Percentiles rank a stretch among this genome's conserved stretches.
Conservation (phyloP, 305 asterid genomes). For the Fraxinus velutina region DNA sequence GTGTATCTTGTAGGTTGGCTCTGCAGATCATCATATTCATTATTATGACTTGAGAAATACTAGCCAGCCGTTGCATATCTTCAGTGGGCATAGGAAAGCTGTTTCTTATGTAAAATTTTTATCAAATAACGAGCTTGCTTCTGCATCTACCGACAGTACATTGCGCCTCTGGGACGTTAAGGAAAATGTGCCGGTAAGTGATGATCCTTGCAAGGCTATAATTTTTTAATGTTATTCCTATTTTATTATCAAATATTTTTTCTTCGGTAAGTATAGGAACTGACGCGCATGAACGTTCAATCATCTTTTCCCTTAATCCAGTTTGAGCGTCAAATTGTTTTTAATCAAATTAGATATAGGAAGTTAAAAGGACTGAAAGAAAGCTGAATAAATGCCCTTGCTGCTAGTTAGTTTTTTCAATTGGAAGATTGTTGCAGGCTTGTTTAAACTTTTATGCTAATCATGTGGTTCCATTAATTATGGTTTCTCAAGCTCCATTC, state of each 20-base stretch:
- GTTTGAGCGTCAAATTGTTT: neutral
- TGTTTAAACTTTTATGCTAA: neutral
- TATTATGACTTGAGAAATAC: slow-evolving; percentile 78
- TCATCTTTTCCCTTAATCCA: neutral
- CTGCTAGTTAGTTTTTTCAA: neutral
- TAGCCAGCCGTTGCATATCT: slow-evolving; percentile 59
- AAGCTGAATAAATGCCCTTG: neutral
- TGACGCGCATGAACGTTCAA: neutral
- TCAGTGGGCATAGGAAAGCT: slow-evolving; percentile 76
- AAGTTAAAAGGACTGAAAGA: neutral
- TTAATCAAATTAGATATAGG: neutral
- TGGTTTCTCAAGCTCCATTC: neutral
- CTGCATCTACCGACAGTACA: slow-evolving; percentile 90
- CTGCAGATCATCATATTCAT: slow-evolving; percentile 87
- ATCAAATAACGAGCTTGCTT: slow-evolving; percentile 72
- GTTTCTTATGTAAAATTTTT: slow-evolving; percentile 86
- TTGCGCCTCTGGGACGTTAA: slow-evolving; percentile 85
- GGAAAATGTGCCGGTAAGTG: slow-evolving; percentile 60
- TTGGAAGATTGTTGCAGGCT: neutral
- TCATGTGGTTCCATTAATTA: neutral
- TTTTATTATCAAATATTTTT: neutral
- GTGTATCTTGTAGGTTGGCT: slow-evolving; percentile 63
- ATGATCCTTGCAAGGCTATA: neutral
- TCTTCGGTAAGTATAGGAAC: neutral
- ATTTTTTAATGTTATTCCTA: slow-evolving; percentile 2